Evolutionary conservation across 768 basidiomycete species (phyloP), one percentile per base, ranked within the genome.

Genomic region (Kwoniella europaea): DNA sequence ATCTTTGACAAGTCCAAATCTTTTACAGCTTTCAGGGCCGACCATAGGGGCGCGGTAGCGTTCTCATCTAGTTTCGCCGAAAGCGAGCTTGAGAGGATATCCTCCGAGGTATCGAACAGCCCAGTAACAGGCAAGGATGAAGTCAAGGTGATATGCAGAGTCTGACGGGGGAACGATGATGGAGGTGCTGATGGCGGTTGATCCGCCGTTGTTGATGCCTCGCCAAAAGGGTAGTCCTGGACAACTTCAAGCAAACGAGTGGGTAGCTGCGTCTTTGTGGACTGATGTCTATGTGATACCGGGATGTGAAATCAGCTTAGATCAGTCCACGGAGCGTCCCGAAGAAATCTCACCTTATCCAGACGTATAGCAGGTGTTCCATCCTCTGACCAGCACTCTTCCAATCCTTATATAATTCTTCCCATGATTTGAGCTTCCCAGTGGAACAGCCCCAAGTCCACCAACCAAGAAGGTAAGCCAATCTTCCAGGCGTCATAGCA

Each of bases 291-390:
- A 52, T 18, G 3, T 16, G 10, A n/a, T 22, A 5, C 12, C 52
- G 12, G 5, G 3, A 24, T 10, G 20, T 57, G 18, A 65, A 4
- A 27, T n/a, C 57, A 20, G 12, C 13, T 63, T 13, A 18, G 16
- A 10, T 52, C 0, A 16, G 2, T 52, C 43, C 12, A 35, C 35
- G 35, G 7, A 35, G 35, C 35, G 35, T 35, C 35, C 7, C 35
- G 7, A 43, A 42, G 20, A 35, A 2, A n/a, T 22, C 74, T 71
- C 41, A 79, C 79, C 79, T 63, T 29, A 79, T 76, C 79, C 79
- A 79, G 59, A 76, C 79, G 18, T 64, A 71, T 27, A 77, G 71
- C 2, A 79, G 53, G 56, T 80, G 79, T 59, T 78, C 73, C 18
- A 71, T 54, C 43, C 63, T 67, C 27, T 58, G 53, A 1, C 71